phyloP scores from a whole-genome alignment of 2,329 filamentous ascomycete genomes.

The Alternaria conjuncta region DNA sequence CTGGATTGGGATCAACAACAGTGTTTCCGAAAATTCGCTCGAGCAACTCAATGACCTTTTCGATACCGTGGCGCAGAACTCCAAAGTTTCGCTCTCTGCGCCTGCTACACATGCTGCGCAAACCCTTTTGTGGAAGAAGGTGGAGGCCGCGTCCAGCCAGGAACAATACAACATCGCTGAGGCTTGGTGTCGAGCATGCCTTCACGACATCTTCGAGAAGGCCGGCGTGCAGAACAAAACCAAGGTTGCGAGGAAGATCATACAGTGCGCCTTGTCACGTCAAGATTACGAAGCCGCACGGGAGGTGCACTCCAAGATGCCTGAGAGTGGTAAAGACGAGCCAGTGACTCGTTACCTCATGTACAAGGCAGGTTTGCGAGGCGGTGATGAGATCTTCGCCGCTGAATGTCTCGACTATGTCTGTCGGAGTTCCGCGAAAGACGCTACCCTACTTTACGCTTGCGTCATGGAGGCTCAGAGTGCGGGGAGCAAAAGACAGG shows the following conservation, averaged over 20 bases:
- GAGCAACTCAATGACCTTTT: slow-evolving; percentile 52
- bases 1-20: slow-evolving; percentile 66
- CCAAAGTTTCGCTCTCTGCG: slow-evolving; percentile 59
- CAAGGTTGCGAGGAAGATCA: slow-evolving; percentile 74
- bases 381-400: slow-evolving; percentile 64
- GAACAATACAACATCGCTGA: slow-evolving; percentile 63
- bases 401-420: slow-evolving; percentile 68
- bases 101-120: slow-evolving; percentile 71
- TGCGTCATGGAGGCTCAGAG: slow-evolving; percentile 80
- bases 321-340: slow-evolving; percentile 63
- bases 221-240: slow-evolving; percentile 70
- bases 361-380: slow-evolving; percentile 73
- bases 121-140: slow-evolving; percentile 79
- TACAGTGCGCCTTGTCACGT: slow-evolving; percentile 70
- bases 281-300: slow-evolving; percentile 63
- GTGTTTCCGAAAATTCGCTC: slow-evolving; percentile 43
- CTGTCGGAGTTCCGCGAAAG: slow-evolving; percentile 58
- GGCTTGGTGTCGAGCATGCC: slow-evolving; percentile 73
- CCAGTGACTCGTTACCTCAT: slow-evolving; percentile 74
- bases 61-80: slow-evolving; percentile 55
- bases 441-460: slow-evolving; percentile 74
- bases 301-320: slow-evolving; percentile 65
- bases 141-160: slow-evolving; percentile 65
- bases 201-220: slow-evolving; percentile 70
- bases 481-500: slow-evolving; percentile 65